Evolutionary conservation across 2,329 filamentous ascomycete genomes (phyloP).

Genomic region (Lasiodiplodia sp.): DNA sequence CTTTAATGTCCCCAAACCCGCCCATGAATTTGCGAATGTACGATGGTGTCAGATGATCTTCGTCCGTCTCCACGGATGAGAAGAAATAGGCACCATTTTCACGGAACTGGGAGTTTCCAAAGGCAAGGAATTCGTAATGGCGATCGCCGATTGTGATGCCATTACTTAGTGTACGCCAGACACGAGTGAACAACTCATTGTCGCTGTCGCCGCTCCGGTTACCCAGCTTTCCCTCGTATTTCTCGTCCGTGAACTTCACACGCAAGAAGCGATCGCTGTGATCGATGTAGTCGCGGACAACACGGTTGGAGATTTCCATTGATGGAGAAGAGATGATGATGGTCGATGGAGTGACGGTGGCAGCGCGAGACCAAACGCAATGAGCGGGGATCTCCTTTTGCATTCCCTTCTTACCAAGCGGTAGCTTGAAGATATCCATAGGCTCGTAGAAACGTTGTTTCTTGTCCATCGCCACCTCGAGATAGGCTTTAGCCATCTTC

Average conservation of each 20-base stretch:
- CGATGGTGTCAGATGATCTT: slow-evolving; percentile 38
- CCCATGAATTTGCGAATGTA: slow-evolving; percentile 86
- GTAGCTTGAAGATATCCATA: slow-evolving; percentile 71
- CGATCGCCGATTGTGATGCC: slow-evolving; percentile 85
- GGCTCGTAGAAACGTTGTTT: slow-evolving; percentile 71
- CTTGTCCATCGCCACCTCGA: slow-evolving; percentile 76
- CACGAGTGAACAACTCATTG: slow-evolving; percentile 67
- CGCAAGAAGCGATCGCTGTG: slow-evolving; percentile 83
- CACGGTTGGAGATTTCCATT: slow-evolving; percentile 86
- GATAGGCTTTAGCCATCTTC: slow-evolving; percentile 66
- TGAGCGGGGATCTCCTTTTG: slow-evolving; percentile 67
- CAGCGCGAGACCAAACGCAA: slow-evolving; percentile 78
- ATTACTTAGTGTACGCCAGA: slow-evolving; percentile 57
- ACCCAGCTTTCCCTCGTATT: slow-evolving; percentile 53
- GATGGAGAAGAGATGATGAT: slow-evolving; percentile 79
- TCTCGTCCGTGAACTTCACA: slow-evolving; percentile 88
- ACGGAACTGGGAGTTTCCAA: slow-evolving; percentile 92
- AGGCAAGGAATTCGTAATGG: slow-evolving; percentile 88
- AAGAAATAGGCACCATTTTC: slow-evolving; percentile 96
- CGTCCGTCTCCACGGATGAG: slow-evolving; percentile 74
- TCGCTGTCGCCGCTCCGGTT: slow-evolving; percentile 38
- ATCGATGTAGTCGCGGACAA: slow-evolving; percentile 74
- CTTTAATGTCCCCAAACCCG: slow-evolving; percentile 77
- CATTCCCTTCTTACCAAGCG: slow-evolving; percentile 52
- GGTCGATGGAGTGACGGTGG: slow-evolving; percentile 81